Evolutionary conservation across 352 stramenopile species (phyloP).

Genomic region (Phytopythium montanum): DNA sequence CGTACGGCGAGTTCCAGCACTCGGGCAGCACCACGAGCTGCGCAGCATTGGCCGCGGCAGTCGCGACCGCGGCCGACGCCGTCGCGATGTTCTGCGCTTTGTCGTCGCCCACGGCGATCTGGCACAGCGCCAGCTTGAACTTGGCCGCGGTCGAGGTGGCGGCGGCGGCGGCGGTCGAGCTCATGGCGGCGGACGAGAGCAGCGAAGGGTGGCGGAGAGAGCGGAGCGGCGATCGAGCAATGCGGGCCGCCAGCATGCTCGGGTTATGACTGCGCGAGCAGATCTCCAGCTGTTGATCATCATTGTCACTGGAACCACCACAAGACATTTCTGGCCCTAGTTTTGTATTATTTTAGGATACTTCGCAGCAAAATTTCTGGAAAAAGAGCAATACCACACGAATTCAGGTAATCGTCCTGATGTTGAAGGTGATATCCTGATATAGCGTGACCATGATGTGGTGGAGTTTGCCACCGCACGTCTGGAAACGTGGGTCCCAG

Average conservation of each 20-base stretch:
- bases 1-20: constrained; percentile 98
- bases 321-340: neutral
- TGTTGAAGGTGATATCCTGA: neutral
- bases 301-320: neutral
- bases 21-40: constrained; percentile 92
- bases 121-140: constrained; percentile 94
- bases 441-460: neutral
- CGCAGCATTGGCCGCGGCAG: constrained; percentile 71
- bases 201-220: constrained; percentile 13
- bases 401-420: neutral
- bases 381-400: neutral
- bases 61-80: constrained; percentile 51
- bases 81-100: constrained; percentile 86
- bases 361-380: no score
- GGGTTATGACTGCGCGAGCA: no score
- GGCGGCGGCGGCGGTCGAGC: constrained; percentile 25
- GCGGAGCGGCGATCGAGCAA: neutral
- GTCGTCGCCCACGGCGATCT: constrained; percentile 91
- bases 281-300: neutral
- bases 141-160: no score
- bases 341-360: neutral
- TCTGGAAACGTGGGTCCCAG: neutral
- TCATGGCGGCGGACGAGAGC: constrained; percentile 32
- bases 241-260: neutral
- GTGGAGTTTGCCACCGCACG: neutral